Conservation (phyloP, 306 rosid genomes). For the Dalbergia cultrata region DNA sequence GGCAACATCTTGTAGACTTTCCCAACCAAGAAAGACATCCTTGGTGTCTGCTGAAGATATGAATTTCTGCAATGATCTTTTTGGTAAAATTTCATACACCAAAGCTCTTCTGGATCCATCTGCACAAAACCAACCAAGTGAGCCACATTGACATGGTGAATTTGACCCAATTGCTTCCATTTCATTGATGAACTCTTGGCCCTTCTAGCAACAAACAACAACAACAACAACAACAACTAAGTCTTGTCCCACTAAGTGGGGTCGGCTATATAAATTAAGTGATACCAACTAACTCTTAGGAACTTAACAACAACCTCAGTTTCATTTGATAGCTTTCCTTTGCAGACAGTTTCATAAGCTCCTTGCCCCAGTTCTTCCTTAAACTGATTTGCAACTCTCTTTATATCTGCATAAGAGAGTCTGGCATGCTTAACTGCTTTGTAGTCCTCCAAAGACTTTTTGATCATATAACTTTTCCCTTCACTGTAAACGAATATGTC, state of each 20-base stretch:
- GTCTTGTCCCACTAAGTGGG: too few species aligned
- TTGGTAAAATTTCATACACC: slow-evolving; percentile 47
- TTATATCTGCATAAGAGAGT: slow-evolving; percentile 46
- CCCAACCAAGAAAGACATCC: slow-evolving; percentile 46
- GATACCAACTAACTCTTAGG: too few species aligned
- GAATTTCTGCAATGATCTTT: slow-evolving; percentile 52
- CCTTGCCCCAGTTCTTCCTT: slow-evolving; percentile 48
- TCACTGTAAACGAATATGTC: background rate
- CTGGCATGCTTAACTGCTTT: slow-evolving; percentile 48
- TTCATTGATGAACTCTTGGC: slow-evolving; percentile 58
- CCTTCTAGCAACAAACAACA: slow-evolving; percentile 37
- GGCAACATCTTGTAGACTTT: slow-evolving; percentile 42
- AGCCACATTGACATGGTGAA: slow-evolving; percentile 52
- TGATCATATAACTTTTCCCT: slow-evolving; percentile 33
- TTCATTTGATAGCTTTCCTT: slow-evolving; percentile 45
- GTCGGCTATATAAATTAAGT: too few species aligned
- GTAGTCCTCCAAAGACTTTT: slow-evolving; percentile 43
- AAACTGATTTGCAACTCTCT: slow-evolving; percentile 50
- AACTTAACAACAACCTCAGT: slow-evolving; percentile 45
- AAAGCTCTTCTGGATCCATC: slow-evolving; percentile 45
- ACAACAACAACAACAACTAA: too few species aligned
- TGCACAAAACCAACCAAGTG: slow-evolving; percentile 54
- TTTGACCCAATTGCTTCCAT: slow-evolving; percentile 49
- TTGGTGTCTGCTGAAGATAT: slow-evolving; percentile 37
- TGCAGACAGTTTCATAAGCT: slow-evolving; percentile 39